Conservation (phyloP, 768 basidiomycete species). For the Pholiota conissans region DNA sequence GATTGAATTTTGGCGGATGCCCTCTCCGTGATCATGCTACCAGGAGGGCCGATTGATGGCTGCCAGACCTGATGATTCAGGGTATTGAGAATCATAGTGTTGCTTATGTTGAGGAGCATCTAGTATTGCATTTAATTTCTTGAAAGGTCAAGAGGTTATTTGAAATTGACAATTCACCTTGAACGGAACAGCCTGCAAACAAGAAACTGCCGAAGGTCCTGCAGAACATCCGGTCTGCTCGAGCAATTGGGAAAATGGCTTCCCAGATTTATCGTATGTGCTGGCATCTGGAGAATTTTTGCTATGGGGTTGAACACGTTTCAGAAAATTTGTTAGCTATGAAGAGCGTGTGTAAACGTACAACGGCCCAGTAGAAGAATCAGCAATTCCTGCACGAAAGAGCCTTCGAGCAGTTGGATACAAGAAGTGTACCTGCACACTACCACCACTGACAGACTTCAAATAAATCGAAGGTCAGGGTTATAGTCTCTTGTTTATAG, state of each 20-base stretch:
- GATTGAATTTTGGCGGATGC: constrained; percentile 45
- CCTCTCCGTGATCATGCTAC: constrained; percentile 46
- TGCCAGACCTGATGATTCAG: constrained; percentile 60
- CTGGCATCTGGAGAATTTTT: constrained; percentile 47
- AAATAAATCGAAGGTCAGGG: neutral
- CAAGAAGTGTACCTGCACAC: constrained; percentile 46
- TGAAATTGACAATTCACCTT: constrained; percentile 26
- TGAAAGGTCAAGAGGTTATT: no score
- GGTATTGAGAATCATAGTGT: constrained; percentile 41
- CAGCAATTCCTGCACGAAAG: constrained; percentile 53
- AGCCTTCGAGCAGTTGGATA: constrained; percentile 36
- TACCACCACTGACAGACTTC: constrained; percentile 53
- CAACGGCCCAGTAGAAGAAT: constrained; percentile 55
- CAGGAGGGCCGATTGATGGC: constrained; percentile 50
- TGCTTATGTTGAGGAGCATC: constrained; percentile 50
- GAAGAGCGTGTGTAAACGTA: constrained; percentile 27
- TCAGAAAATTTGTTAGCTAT: neutral
- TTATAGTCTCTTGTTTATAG: no score
- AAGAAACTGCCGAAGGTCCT: constrained; percentile 37
- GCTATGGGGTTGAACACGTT: constrained; percentile 28
- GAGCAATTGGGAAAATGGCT: constrained; percentile 48
- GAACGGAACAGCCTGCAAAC: constrained; percentile 47
- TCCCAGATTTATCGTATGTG: constrained; percentile 51
- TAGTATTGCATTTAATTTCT: constrained; percentile 20
- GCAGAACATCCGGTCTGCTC: constrained; percentile 45